Percentiles rank a stretch among this genome's conserved stretches.
These are phyloP conservation scores for Oryza brachyantha DNA, from an alignment of 176 grass and related monocot species.

Conservation along the genomic window DNA sequence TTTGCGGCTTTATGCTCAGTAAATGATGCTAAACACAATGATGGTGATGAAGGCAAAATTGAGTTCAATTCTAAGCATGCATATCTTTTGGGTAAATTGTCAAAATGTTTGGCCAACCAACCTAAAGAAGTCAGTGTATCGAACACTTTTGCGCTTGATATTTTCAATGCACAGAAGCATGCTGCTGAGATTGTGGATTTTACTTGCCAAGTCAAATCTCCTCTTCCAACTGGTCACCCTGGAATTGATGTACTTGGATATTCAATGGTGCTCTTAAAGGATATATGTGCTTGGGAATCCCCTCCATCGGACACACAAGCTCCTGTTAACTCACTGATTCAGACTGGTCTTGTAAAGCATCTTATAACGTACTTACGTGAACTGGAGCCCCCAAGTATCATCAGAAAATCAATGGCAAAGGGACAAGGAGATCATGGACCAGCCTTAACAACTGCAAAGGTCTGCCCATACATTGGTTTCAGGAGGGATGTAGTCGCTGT, in stretches of 20 bases:
- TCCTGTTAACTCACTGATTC: slow-evolving; percentile 57
- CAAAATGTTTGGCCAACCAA: slow-evolving; percentile 68
- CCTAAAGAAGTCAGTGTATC: slow-evolving; percentile 62
- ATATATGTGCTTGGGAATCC: slow-evolving; percentile 82
- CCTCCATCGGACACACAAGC: slow-evolving; percentile 24
- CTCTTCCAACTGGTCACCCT: slow-evolving; percentile 58
- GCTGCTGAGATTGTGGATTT: slow-evolving; percentile 62
- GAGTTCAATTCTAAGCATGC: slow-evolving; percentile 41
- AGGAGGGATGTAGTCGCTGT: slow-evolving; percentile 77
- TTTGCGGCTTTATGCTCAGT: slow-evolving; percentile 50
- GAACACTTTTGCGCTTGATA: slow-evolving; percentile 50
- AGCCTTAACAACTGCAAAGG: slow-evolving; percentile 37
- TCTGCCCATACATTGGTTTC: slow-evolving; percentile 84
- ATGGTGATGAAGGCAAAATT: slow-evolving; percentile 14
- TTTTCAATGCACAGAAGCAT: slow-evolving; percentile 57
- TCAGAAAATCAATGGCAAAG: slow-evolving; percentile 65
- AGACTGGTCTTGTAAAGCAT: slow-evolving; percentile 51
- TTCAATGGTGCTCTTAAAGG: slow-evolving; percentile 69
- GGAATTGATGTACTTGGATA: slow-evolving; percentile 77
- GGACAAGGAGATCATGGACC: slow-evolving; percentile 32
- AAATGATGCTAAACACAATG: slow-evolving; percentile 20
- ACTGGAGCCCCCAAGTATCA: slow-evolving; percentile 79
- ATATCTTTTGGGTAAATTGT: slow-evolving; percentile 65
- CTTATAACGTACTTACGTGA: slow-evolving; percentile 60
- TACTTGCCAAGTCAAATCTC: slow-evolving; percentile 36